A percentile compares a stretch with the other conserved stretches of the same genome.
Conservation (phyloP, 1,139 yeast species). For the Yamadazyma blattariae region DNA sequence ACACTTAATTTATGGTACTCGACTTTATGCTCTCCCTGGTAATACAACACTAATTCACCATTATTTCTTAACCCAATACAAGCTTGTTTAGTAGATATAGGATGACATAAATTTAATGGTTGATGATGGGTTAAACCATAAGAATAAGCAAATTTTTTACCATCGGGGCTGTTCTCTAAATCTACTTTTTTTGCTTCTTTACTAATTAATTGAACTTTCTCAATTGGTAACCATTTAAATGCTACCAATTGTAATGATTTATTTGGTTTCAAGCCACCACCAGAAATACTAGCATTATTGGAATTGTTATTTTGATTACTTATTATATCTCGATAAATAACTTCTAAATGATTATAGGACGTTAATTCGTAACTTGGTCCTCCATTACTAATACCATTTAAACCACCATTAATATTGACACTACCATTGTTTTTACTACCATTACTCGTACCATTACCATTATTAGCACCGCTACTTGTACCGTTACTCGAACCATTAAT, state of each 20-base stretch:
- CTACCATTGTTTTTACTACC: neutral
- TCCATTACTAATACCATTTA: neutral
- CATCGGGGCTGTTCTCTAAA: conserved; percentile 5
- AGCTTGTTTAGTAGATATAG: conserved; percentile 67
- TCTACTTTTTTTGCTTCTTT: conserved; percentile 45
- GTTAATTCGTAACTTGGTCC: conserved; percentile 42
- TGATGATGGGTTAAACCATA: conserved; percentile 60
- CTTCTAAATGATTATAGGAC: conserved; percentile 45
- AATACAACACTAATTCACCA: conserved; percentile 58
- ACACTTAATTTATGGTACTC: conserved; percentile 45
- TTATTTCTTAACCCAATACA: conserved; percentile 63
- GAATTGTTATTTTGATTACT: conserved; percentile 9
- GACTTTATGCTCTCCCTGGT: conserved; percentile 61
- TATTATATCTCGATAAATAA: conserved; percentile 40
- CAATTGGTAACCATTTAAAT: conserved; percentile 68
- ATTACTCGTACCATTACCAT: conserved; percentile 1
- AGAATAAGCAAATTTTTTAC: conserved; percentile 28
- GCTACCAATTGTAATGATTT: conserved; percentile 37
- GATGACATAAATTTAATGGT: conserved; percentile 67
- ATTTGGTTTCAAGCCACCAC: no score
- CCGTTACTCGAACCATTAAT: neutral
- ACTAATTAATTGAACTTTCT: conserved; percentile 56
- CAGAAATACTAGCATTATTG: no score
- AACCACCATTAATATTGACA: neutral
- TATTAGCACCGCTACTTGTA: neutral